A percentile compares a stretch with the other conserved stretches of the same genome.
Conservation (phyloP, 345 rosid species). For the Eucalyptus cladocalyx region DNA sequence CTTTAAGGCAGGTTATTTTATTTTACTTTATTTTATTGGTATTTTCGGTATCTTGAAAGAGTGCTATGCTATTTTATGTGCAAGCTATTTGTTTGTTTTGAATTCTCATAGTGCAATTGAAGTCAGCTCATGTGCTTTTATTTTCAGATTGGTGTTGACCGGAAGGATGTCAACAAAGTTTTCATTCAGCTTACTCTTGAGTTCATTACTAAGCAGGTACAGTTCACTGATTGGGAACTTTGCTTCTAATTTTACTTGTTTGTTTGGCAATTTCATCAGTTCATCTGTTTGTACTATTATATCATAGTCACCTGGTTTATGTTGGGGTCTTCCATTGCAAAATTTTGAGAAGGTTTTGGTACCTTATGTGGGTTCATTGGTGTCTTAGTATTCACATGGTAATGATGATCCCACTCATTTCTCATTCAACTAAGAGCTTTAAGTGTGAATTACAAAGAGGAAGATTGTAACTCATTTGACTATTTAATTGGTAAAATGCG, state of each 20-base stretch:
- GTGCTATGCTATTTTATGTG: neutral
- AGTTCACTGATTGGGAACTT: neutral
- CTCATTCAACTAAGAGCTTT: neutral
- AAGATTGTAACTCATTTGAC: neutral
- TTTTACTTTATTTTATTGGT: neutral
- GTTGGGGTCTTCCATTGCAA: neutral
- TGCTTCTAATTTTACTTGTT: neutral
- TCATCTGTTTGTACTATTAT: neutral
- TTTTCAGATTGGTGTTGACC: conserved; percentile 77
- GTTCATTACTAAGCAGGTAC: conserved; percentile 81
- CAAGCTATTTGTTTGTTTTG: neutral
- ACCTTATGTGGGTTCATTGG: neutral
- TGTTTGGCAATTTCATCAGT: neutral
- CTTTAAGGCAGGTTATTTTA: neutral
- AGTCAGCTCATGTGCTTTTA: neutral
- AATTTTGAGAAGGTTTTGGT: neutral
- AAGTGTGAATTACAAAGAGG: neutral
- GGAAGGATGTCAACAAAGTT: conserved; percentile 52
- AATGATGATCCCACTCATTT: neutral
- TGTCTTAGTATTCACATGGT: neutral
- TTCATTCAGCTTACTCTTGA: conserved; percentile 84
- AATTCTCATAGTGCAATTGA: neutral
- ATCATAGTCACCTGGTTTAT: neutral
- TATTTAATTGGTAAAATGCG: neutral
- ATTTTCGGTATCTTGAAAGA: neutral